Evolutionary conservation across 176 grass and related monocot species (phyloP).

Genomic region (Cymbopogon citratus): DNA sequence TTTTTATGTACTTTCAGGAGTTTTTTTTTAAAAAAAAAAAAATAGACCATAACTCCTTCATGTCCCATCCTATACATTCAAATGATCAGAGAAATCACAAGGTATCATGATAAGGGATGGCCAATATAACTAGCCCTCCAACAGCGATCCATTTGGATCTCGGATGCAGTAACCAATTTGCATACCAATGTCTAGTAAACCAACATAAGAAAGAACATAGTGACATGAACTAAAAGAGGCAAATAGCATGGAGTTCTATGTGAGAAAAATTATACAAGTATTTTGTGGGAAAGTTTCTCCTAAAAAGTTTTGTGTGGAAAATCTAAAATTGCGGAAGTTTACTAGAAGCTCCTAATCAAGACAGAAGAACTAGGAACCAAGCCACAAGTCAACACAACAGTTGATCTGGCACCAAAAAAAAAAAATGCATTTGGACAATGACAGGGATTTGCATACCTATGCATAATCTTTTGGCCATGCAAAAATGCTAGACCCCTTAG

Average conservation of each 20-base stretch:
- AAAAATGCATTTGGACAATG: conserved; percentile 13
- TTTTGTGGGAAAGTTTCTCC: conserved; percentile 3
- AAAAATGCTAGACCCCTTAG: conserved; percentile 81
- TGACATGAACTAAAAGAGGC: neutral
- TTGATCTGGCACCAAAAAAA: conserved; percentile 17
- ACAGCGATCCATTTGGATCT: neutral
- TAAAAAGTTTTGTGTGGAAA: conserved; percentile 7
- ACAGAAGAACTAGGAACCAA: neutral
- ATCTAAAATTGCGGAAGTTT: conserved; percentile 17
- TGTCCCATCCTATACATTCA: neutral
- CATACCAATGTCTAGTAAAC: neutral
- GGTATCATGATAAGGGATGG: neutral
- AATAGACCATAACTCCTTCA: conserved; percentile 10
- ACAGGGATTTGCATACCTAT: conserved; percentile 28
- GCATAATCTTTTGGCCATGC: conserved; percentile 87
- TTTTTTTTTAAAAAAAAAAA: neutral
- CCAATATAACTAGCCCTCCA: neutral
- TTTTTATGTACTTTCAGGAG: neutral
- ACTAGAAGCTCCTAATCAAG: neutral
- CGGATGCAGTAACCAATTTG: neutral
- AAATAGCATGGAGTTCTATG: neutral
- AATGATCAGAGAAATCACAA: neutral
- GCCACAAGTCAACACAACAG: neutral
- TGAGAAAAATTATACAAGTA: neutral
- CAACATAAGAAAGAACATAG: conserved; percentile 2